These are phyloP conservation scores for Zymoseptoria crescenta DNA, from an alignment of 2,329 filamentous ascomycete genomes.

Conservation along the genomic window DNA sequence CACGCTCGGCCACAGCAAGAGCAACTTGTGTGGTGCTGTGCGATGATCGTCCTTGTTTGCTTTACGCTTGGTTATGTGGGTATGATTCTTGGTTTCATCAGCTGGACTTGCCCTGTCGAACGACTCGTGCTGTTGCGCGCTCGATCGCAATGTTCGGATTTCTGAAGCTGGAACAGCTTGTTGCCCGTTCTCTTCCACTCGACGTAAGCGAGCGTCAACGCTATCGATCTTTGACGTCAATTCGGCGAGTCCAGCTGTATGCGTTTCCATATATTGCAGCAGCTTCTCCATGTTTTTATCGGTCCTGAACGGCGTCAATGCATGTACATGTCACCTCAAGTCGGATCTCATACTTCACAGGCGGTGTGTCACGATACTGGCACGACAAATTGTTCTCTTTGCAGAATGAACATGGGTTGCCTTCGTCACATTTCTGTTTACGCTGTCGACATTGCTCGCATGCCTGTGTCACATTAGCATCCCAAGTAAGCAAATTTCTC, in stretches of 20 bases:
- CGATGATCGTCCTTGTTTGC: slow-evolving; percentile 80
- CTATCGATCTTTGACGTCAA: slow-evolving; percentile 20
- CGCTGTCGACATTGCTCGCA: slow-evolving; percentile 83
- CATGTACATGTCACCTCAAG: not conserved
- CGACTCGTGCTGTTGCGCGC: slow-evolving; percentile 1
- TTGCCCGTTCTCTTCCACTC: slow-evolving; percentile 17
- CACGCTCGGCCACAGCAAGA: slow-evolving; percentile 54
- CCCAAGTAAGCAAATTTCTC: not conserved
- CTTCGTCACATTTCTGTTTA: slow-evolving; percentile 89
- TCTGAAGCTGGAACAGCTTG: not conserved
- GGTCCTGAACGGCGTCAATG: slow-evolving; percentile 32
- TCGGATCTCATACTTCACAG: slow-evolving; percentile 65
- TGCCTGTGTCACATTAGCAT: slow-evolving; percentile 48
- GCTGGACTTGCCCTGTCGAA: slow-evolving; percentile 19
- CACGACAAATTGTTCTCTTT: slow-evolving; percentile 77
- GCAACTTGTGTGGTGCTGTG: slow-evolving; percentile 75
- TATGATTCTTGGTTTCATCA: slow-evolving; percentile 29
- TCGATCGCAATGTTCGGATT: slow-evolving; percentile 1
- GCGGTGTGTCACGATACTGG: slow-evolving; percentile 82
- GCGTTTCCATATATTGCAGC: slow-evolving; percentile 36
- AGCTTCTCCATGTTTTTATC: slow-evolving; percentile 44
- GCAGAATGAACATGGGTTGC: slow-evolving; percentile 74
- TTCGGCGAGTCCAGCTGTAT: slow-evolving; percentile 25
- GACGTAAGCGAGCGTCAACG: slow-evolving; percentile 21
- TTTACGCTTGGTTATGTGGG: slow-evolving; percentile 36